Evolutionary conservation across 2,329 filamentous ascomycete genomes (phyloP).

Genomic region (Aspergillus quadrilineatus): DNA sequence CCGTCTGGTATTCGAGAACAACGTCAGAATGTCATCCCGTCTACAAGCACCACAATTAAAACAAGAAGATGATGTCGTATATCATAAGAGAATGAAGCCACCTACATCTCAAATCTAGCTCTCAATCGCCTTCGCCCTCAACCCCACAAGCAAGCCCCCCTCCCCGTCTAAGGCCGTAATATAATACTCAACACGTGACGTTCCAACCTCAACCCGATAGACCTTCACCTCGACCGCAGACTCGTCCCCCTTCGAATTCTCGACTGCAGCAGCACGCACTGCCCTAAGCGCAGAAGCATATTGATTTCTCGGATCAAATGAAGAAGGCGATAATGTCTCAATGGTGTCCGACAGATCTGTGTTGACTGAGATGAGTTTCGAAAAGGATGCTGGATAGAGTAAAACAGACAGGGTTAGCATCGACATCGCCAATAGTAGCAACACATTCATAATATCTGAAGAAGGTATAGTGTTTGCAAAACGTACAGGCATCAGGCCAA

Average conservation of each 20-base stretch:
- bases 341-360: constrained; percentile 43
- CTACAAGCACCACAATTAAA: background rate
- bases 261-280: constrained; percentile 47
- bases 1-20: background rate
- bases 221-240: constrained; percentile 64
- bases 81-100: background rate
- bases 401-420: background rate
- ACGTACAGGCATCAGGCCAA: constrained; percentile 39
- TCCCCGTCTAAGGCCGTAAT: constrained; percentile 64
- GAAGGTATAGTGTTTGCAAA: background rate
- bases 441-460: background rate
- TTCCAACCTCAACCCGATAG: constrained; percentile 66
- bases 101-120: constrained; percentile 42
- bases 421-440: constrained; percentile 3
- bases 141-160: constrained; percentile 67
- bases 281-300: constrained; percentile 58
- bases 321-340: constrained; percentile 63
- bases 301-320: constrained; percentile 71
- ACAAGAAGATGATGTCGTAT: background rate
- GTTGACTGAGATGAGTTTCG: constrained; percentile 56
- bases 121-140: constrained; percentile 77
- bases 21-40: background rate
- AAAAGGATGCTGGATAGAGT: constrained; percentile 62
- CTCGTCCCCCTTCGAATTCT: constrained; percentile 31
- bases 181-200: constrained; percentile 74